phyloP scores from a whole-genome alignment of 495 filamentous ascomycete genomes.

The Tuber calosporum region DNA sequence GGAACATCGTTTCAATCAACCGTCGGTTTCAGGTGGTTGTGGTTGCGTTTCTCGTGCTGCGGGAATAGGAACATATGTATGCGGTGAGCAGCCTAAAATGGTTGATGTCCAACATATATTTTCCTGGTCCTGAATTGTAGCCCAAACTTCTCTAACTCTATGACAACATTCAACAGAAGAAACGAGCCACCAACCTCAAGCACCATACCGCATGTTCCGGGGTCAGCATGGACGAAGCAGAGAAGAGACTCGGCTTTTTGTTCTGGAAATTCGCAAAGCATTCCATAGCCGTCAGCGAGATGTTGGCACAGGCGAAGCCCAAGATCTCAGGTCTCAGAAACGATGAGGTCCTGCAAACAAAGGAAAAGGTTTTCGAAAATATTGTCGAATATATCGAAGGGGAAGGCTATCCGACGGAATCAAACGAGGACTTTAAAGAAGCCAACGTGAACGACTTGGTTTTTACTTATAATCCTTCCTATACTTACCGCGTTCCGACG shows the following conservation, averaged over 20 bases:
- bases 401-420: constrained; percentile 24
- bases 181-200: constrained; percentile 15
- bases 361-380: constrained; percentile 16
- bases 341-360: constrained; percentile 6
- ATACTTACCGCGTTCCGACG: too few species aligned
- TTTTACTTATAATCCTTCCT: too few species aligned
- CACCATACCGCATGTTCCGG: constrained; percentile 20
- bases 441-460: constrained; percentile 4
- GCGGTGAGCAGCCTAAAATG: too few species aligned
- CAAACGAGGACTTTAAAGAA: constrained; percentile 19
- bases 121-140: too few species aligned
- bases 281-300: constrained; percentile 16
- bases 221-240: constrained; percentile 14
- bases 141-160: too few species aligned
- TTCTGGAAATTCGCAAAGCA: constrained; percentile 12
- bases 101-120: too few species aligned
- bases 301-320: constrained; percentile 14
- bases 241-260: constrained; percentile 24
- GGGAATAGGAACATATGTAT: too few species aligned
- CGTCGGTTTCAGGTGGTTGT: too few species aligned
- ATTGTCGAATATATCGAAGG: constrained; percentile 17
- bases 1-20: too few species aligned
- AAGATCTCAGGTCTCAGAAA: neutral
- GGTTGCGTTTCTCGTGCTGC: too few species aligned
- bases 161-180: too few species aligned